phyloP scores from a whole-genome alignment of 2,329 filamentous ascomycete species.

The Fulvia fulva region DNA sequence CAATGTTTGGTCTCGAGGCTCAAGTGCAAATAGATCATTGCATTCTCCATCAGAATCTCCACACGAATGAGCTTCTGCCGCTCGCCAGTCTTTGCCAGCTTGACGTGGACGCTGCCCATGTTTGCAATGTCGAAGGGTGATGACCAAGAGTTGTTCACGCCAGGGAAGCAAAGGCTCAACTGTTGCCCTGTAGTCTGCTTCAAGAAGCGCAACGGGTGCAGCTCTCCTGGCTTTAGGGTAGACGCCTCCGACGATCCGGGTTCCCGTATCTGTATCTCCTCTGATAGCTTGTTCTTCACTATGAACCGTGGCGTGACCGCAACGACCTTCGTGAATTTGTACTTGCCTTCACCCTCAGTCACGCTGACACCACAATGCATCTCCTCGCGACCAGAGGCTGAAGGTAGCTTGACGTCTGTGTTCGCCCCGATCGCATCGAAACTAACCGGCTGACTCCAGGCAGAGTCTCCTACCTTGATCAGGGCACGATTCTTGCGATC shows the following conservation, averaged over 20 bases:
- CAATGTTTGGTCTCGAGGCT: conserved; percentile 90
- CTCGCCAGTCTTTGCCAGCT: conserved; percentile 85
- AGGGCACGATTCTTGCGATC: conserved; percentile 88
- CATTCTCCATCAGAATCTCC: conserved; percentile 86
- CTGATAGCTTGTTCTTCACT: conserved; percentile 84
- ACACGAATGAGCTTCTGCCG: conserved; percentile 82
- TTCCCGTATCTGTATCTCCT: conserved; percentile 86
- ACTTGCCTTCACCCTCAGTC: conserved; percentile 89
- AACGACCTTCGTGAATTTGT: conserved; percentile 94
- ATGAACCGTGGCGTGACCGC: conserved; percentile 90
- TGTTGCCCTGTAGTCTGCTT: conserved; percentile 81
- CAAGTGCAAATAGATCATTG: conserved; percentile 89
- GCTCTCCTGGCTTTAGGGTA: conserved; percentile 69
- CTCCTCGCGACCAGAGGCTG: conserved; percentile 66
- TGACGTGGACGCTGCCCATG: conserved; percentile 86
- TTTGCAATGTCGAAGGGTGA: conserved; percentile 97
- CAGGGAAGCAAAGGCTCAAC: conserved; percentile 85
- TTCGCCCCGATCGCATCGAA: conserved; percentile 96
- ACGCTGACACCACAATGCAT: conserved; percentile 89
- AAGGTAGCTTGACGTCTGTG: conserved; percentile 79
- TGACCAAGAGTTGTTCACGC: conserved; percentile 95
- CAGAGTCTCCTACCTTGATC: conserved; percentile 81
- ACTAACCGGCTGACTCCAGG: conserved; percentile 96
- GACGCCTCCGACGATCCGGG: conserved; percentile 85
- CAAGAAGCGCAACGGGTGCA: conserved; percentile 85